Evolutionary conservation across 352 stramenopile genomes (phyloP), one percentile per base, ranked within the genome.

Genomic region (Pythium volutum): DNA sequence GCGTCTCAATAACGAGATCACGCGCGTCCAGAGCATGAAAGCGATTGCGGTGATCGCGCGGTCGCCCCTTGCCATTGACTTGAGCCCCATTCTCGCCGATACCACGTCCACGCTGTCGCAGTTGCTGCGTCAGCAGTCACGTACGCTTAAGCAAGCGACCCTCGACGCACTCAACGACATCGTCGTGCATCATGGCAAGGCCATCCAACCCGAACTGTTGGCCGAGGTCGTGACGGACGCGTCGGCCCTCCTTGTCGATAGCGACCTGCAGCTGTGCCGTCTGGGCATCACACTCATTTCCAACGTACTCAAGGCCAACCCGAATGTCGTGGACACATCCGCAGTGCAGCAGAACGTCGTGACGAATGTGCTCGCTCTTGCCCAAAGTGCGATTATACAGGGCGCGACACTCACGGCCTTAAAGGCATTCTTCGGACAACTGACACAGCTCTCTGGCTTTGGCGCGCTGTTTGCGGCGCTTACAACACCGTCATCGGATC

Each of bases 1-100:
- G 61, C 89, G 96, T 53, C 80, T 99, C 10, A 92, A 95, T 59
- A 99, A 99, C 71, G 97, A 99, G 74, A 98, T 98, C 56, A 99
- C 97, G 20, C 91, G 97, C 20, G 87, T 98, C 38, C 81, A 96
- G 48, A 97, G 94, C 18, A 98, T 99, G 66, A 98, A 98, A 75
- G 95, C 96, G 3, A 81, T 99, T 22, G 85, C 79, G 15, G 75
- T 76, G 16, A 97, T 99, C 65, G 95, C 91, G 23, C 77, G 76
- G 6, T 95, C 91, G 7, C 87, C 87, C 45, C 64, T 96, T 2
- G 62, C 77, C 18, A 72, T 99, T 55, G 91, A 98, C 66, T 79
- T 99, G 65, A 88, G 84, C 27, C 65, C 87, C 12, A 95, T 99
- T 41, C 74, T 99, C 18, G 72, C 76, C n/a, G 87, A 97, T 47